Conservation (phyloP, 2,329 filamentous ascomycete species). For the Botrytis aclada region DNA sequence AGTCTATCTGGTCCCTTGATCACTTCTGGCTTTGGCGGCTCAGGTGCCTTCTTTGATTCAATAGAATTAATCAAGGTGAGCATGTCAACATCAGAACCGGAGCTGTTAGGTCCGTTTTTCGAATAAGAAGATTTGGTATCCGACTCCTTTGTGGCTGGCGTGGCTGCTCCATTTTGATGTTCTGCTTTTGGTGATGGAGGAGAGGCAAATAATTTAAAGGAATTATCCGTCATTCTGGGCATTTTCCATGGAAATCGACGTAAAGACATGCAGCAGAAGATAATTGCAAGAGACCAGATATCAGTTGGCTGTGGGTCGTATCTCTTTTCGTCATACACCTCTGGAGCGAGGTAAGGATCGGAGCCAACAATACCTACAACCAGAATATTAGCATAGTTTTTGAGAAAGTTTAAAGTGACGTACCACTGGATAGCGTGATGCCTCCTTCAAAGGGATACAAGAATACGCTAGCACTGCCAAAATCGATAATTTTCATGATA, state of each 20-base stretch:
- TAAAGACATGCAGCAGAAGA: conserved; percentile 98
- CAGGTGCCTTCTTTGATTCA: conserved; percentile 16
- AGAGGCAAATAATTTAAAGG: conserved; percentile 87
- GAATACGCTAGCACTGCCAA: conserved; percentile 95
- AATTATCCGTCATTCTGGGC: conserved; percentile 86
- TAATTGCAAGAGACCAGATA: conserved; percentile 97
- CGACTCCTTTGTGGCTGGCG: conserved; percentile 19
- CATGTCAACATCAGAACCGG: neutral
- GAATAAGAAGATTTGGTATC: conserved; percentile 8
- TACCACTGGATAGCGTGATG: conserved; percentile 76
- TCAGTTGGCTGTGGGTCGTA: conserved; percentile 94
- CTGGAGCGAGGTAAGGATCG: conserved; percentile 93
- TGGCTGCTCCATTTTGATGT: conserved; percentile 26
- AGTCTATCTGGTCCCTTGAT: conserved; percentile 93
- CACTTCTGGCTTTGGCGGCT: conserved; percentile 59
- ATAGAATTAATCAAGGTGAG: neutral
- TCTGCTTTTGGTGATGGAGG: conserved; percentile 69
- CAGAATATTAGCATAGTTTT: conserved; percentile 19
- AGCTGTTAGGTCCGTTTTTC: neutral
- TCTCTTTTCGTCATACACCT: conserved; percentile 90
- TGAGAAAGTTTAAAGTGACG: conserved; percentile 37
- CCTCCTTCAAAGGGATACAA: conserved; percentile 95
- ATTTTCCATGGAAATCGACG: conserved; percentile 97
- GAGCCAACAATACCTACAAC: conserved; percentile 69
- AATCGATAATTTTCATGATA: conserved; percentile 99